These are phyloP conservation scores for Penicillium maclennaniae DNA, from an alignment of 495 filamentous ascomycete genomes.

Conservation along the genomic window DNA sequence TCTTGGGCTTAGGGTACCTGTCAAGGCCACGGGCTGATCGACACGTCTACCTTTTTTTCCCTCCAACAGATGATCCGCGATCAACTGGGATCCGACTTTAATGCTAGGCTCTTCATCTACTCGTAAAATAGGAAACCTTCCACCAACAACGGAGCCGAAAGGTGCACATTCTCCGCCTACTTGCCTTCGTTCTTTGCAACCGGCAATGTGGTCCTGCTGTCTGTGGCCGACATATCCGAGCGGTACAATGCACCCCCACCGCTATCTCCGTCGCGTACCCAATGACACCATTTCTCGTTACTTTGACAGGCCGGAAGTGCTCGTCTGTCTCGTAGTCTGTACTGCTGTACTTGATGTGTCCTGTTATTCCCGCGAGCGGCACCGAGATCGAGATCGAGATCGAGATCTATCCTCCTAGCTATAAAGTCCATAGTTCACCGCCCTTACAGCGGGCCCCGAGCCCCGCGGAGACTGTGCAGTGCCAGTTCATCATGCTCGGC, in stretches of 20 bases:
- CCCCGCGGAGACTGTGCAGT: constrained; percentile 54
- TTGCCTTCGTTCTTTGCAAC: background rate
- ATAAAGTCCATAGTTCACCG: background rate
- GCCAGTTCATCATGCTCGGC: constrained; percentile 42
- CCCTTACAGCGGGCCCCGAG: constrained; percentile 23
- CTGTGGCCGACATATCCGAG: constrained; percentile 5
- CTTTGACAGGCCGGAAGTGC: background rate
- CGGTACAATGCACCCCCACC: background rate
- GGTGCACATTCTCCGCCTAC: background rate
- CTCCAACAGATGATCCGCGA: background rate
- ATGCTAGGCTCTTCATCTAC: background rate
- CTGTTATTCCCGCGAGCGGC: background rate
- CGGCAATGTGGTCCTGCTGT: constrained; percentile 1
- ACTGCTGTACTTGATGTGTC: background rate
- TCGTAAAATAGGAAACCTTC: background rate
- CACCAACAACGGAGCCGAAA: background rate
- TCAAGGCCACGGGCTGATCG: background rate
- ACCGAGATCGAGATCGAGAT: background rate
- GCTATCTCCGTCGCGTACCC: background rate
- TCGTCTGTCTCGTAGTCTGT: background rate
- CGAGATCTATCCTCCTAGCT: background rate
- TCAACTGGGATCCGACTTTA: background rate
- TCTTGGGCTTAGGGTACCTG: background rate
- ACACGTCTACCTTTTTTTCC: background rate
- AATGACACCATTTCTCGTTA: background rate